These are phyloP conservation scores for Exophiala bonariae DNA, from an alignment of 2,329 filamentous ascomycete genomes.

Conservation along the genomic window DNA sequence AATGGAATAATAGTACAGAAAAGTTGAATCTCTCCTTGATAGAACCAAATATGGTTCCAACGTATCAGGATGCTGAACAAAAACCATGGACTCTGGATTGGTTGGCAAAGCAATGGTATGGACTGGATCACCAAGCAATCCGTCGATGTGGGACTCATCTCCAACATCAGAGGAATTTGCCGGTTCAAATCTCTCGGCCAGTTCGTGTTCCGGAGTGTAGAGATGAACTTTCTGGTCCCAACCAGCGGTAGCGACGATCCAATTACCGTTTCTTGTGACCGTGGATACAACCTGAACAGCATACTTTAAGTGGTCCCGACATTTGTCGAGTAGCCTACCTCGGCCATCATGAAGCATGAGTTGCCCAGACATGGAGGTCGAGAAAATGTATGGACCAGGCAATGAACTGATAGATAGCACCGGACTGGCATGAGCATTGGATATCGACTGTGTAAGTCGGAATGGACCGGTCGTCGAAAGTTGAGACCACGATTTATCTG, in stretches of 20 bases:
- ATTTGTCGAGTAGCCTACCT: constrained; percentile 35
- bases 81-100: constrained; percentile 59
- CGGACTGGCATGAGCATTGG: constrained; percentile 36
- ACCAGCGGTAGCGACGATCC: constrained; percentile 53
- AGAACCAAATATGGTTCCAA: constrained; percentile 51
- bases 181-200: constrained; percentile 16
- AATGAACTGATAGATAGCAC: constrained; percentile 53
- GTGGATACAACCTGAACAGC: constrained; percentile 47
- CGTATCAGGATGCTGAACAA: constrained; percentile 52
- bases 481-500: constrained; percentile 20
- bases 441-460: constrained; percentile 1
- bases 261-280: constrained; percentile 17
- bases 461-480: constrained; percentile 13
- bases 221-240: constrained; percentile 61
- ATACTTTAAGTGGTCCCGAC: constrained; percentile 61
- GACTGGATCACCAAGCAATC: constrained; percentile 40
- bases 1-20: constrained; percentile 56
- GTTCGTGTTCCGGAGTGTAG: constrained; percentile 39
- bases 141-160: constrained; percentile 19
- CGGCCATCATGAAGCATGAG: constrained; percentile 47
- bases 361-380: constrained; percentile 61
- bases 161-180: neutral
- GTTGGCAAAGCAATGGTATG: constrained; percentile 47
- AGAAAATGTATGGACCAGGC: constrained; percentile 46
- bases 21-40: constrained; percentile 59